A percentile compares a stretch with the other conserved stretches of the same genome.
Conservation (phyloP, 228 moss, liverwort and hornwort species). For the Sphagnum fallax region DNA sequence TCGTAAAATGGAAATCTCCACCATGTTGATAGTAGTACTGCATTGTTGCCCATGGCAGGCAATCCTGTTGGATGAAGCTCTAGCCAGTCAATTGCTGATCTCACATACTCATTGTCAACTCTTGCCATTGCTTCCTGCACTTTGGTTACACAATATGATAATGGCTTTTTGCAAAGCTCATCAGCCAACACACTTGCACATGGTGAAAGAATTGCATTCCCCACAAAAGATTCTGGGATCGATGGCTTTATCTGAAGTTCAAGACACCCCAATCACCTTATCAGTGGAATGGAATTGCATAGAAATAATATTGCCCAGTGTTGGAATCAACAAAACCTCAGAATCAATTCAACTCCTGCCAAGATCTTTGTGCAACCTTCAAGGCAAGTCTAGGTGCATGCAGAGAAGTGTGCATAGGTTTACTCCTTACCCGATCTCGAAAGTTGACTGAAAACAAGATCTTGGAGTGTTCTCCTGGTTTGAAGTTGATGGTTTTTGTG, state of each 20-base stretch:
- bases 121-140: conserved; percentile 35
- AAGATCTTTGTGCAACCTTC: no score
- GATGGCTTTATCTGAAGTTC: conserved; percentile 8
- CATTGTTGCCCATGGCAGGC: conserved; percentile 19
- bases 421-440: conserved; percentile 1
- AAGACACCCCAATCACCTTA: no score
- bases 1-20: conserved; percentile 48
- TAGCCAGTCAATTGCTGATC: conserved; percentile 40
- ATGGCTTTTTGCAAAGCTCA: conserved; percentile 13
- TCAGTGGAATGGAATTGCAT: no score
- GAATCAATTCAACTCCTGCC: no score
- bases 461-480: conserved; percentile 7
- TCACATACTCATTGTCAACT: conserved; percentile 23
- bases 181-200: conserved; percentile 12
- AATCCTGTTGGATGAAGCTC: conserved; percentile 25
- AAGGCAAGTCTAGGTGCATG: no score
- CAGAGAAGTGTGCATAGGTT: no score
- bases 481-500: conserved; percentile 25
- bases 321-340: no score
- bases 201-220: conserved; percentile 36
- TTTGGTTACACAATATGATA: conserved; percentile 28
- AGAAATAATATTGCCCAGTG: no score
- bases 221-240: conserved; percentile 25
- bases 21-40: conserved; percentile 39
- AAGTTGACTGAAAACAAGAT: conserved; percentile 44